Base-by-base conservation (phyloP, 768 basidiomycete genomes). In the Rhodosporidiobolus odoratus region DNA sequence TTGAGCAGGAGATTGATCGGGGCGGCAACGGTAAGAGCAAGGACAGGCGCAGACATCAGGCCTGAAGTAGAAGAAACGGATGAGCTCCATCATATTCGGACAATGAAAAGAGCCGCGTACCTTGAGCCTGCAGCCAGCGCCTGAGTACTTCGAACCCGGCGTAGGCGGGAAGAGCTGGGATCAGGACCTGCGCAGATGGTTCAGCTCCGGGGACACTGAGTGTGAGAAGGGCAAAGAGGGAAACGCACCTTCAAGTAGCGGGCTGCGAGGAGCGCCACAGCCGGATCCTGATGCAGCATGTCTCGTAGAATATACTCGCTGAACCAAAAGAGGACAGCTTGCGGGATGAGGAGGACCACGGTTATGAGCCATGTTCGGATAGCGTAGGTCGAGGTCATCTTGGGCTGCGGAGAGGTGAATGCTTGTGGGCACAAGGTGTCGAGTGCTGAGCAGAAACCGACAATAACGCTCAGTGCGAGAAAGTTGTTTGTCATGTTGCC, bases 361-460 rank as follows among this genome's bases (percentile, higher is more conserved):
- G 74, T 56, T 54, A 75, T 45, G 63, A 67, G n/a, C n/a, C 41
- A 65, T 2, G 74, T 77, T 10, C 71, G 57, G 13, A 75, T 64
- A 6, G 74, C 72, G 62, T 76, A 65, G n/a, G 71, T 57, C 2
- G 65, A 66, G 6, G 72, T 76, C 17, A 91, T 83, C 23, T 88
- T 81, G 0, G 93, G 95, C 38, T 88, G 86, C 1, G 87, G 78
- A 5, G 92, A 92, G 0, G 96, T 94, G 93, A 91, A 99, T 23
- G 95, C 93, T 47, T 91, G 86, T 1, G 96, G 95, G 15, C 97
- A 86, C 76, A 99, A 84, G 0, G 94, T 94, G 79, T 99, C 96
- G 27, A 99, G 85, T 0, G 68, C 69, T 37, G 68, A 62, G 64
- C 66, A 74, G 8, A 76, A 56, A 23, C 75, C 75, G 35, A 75